Base-by-base conservation (phyloP, 2,329 filamentous ascomycete species). In the Cordyceps sp. region DNA sequence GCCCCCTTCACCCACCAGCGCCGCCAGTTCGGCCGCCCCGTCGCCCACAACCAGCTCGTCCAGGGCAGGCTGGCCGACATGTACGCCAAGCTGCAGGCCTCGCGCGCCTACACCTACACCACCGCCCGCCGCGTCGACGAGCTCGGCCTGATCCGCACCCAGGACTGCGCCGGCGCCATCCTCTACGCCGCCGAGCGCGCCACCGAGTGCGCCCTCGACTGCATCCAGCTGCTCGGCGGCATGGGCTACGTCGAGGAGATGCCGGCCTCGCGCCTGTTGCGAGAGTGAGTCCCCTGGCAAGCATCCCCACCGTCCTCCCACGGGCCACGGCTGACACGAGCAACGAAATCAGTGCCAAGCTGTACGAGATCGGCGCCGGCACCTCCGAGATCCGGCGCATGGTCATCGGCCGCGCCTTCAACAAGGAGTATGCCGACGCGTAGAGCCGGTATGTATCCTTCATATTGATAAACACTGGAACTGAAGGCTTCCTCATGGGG, bases 181-280 rank as follows among this genome's bases (percentile, higher is more conserved):
- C 58, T 96, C 41, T 94, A 93, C 55, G 85, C 88, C 2, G 86
- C 85, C 0, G 88, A 96, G 61, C 61, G 85, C 22, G 88, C 86
- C 10, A 92, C 82, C 1, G 84, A 94, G 57, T 82, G 76, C 37
- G 70, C 83, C 0, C 66, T 93, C 20, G 86, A 94, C 56, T 82
- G 80, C 29, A 82, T 96, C 36, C 90, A 98, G 57, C 66, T 93
- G 37, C 69, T 98, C 48, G 90, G 90, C 14, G 90, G 88, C 0
- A 96, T 88, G 73, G 88, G 88, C 4, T 96, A 96, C 49, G 73
- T 93, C 43, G 93, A 94, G 54, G 90, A 98, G 58, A 84, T 96
- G 60, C 78, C 84, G 0, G 86, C 84, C 1, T 92, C 86, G 16
- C 66, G 88, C 40, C 66, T 96, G 42, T 57, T 96, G 44, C 60